Evolutionary conservation across 768 basidiomycete genomes (phyloP), one percentile per base, ranked within the genome.

Genomic region (Mycena maculata): DNA sequence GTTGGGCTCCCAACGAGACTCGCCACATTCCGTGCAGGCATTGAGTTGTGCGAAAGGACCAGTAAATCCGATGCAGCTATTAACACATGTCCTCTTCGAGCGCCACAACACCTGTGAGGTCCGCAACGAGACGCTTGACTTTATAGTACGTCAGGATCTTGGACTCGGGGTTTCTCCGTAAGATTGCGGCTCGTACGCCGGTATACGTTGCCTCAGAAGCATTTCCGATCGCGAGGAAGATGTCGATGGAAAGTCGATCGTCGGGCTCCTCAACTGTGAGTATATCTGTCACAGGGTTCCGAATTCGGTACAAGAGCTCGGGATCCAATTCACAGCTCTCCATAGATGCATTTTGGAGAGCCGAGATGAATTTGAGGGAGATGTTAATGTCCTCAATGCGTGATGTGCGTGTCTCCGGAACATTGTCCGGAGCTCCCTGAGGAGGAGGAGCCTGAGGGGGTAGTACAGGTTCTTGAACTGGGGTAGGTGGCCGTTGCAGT

Each of bases 21-120:
- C 8, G 8, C 33, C 33, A 13, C 33, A 36, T 36, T 36, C 33
- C 33, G 33, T 36, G 33, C 33, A 36, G 33, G 33, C 6, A 36
- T 36, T 13, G 8, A 36, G 33, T 6, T 36, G 33, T 36, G 33
- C 6, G 8, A 36, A 13, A 7, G 33, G 33, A 13, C 33, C 33
- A 0, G 79, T 82, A 57, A 74, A 86, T 1, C 79, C 80, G 25
- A 76, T 31, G 63, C 85, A 86, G 0, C 33, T 36, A 36, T 36
- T 36, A 36, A 36, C 33, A 36, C 33, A 36, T 86, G 60, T 85
- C 76, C 6, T 77, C 49, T 0, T 53, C 11, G 1, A 84, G 47
- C 0, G 80, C 60, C 18, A 77, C 64, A 10, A 86, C 70, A 0
- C 85, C 80, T 31, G 66, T 83, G 13, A 78, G 52, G 0, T 74